Percentiles rank a stretch among this genome's conserved stretches.
Conservation (phyloP, 2,329 filamentous ascomycete species). For the Epichloe brachyelytri region DNA sequence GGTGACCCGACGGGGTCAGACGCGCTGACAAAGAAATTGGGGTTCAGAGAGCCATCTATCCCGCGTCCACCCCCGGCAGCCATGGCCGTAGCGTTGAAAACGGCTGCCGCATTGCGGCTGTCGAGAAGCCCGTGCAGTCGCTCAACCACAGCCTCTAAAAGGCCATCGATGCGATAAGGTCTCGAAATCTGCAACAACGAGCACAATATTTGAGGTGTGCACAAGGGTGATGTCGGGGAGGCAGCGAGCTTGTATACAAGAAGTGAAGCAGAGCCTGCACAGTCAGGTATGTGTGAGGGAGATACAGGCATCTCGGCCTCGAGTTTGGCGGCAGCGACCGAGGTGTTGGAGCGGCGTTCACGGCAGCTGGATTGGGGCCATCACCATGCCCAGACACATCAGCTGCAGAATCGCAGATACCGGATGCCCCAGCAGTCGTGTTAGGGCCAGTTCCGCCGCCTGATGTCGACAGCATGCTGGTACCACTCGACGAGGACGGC, state of each 20-base stretch:
- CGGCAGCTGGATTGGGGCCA: constrained; percentile 24
- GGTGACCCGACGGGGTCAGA: constrained; percentile 28
- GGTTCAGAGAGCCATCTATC: constrained; percentile 54
- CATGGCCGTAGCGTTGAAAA: constrained; percentile 98
- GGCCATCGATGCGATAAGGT: constrained; percentile 83
- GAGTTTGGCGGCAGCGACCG: constrained; percentile 45
- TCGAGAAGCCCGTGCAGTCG: constrained; percentile 81
- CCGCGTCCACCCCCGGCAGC: constrained; percentile 84
- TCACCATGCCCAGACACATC: constrained; percentile 24
- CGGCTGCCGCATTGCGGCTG: constrained; percentile 84
- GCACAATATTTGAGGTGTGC: constrained; percentile 90
- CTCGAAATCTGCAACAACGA: constrained; percentile 86
- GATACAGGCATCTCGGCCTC: constrained; percentile 75
- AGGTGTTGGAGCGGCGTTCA: constrained; percentile 46
- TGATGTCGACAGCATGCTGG: constrained; percentile 26
- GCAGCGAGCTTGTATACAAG: constrained; percentile 83
- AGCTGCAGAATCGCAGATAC: constrained; percentile 28
- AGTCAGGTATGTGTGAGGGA: constrained; percentile 84
- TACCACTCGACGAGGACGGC: constrained; percentile 29
- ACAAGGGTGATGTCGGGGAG: constrained; percentile 64
- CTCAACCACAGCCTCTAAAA: constrained; percentile 86
- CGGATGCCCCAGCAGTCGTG: neutral
- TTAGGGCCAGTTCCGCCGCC: constrained; percentile 7
- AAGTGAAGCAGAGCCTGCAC: constrained; percentile 84
- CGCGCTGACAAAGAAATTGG: constrained; percentile 46